Conservation (phyloP, 495 filamentous ascomycete genomes). For the Aspergillus campestris region DNA sequence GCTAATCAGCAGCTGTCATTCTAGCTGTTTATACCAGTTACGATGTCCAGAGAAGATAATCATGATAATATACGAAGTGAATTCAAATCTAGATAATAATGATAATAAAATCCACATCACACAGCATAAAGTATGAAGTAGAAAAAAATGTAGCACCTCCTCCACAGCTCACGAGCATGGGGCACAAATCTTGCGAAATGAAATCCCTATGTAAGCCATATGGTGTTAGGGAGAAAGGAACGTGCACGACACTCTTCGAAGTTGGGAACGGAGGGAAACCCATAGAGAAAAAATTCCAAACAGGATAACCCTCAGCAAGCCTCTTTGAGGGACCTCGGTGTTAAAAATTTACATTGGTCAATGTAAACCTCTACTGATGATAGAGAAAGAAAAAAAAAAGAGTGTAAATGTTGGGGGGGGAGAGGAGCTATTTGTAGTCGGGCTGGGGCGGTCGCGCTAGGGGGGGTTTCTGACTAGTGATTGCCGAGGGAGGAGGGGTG, state of each 20-base stretch:
- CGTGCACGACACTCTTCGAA: conserved; percentile 33
- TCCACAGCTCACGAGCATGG: conserved; percentile 44
- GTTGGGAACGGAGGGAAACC: conserved; percentile 46
- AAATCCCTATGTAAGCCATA: conserved; percentile 43
- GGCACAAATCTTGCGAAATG: conserved; percentile 28
- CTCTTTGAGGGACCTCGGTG: conserved; percentile 34
- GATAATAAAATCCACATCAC: background rate
- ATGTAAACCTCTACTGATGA: conserved; percentile 49
- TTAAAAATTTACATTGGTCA: conserved; percentile 32
- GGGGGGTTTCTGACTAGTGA: conserved; percentile 16
- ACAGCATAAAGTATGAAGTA: conserved; percentile 1
- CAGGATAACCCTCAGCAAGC: conserved; percentile 45
- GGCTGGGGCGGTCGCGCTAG: conserved; percentile 15
- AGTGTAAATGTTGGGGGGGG: conserved; percentile 3
- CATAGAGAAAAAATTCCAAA: conserved; percentile 28
- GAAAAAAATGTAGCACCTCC: conserved; percentile 33
- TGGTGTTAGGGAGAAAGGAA: conserved; percentile 37
- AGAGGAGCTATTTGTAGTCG: conserved; percentile 17
- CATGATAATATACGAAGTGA: background rate
- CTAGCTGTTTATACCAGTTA: too few species aligned
- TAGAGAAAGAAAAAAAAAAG: conserved; percentile 29
- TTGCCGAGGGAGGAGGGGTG: background rate
- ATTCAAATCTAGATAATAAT: background rate
- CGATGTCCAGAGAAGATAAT: too few species aligned
- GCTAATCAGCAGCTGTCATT: too few species aligned